Evolutionary conservation across 176 grass and related monocot genomes (phyloP).

Genomic region (Paspalum notatum): DNA sequence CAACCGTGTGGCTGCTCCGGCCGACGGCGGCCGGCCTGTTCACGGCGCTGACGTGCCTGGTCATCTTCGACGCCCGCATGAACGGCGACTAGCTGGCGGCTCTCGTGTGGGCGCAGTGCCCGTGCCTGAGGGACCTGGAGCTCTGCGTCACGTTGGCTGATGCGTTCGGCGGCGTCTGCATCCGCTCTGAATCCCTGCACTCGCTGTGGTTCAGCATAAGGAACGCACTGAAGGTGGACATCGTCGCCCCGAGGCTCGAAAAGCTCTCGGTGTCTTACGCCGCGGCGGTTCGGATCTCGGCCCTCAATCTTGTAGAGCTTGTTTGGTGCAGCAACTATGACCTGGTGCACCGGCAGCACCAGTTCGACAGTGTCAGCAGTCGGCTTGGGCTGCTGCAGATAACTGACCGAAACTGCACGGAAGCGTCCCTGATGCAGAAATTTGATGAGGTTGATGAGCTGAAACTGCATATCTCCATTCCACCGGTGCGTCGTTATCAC

Average conservation of each 20-base stretch:
- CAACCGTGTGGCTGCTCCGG: no score
- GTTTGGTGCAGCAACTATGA: background rate
- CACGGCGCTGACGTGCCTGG: no score
- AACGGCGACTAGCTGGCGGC: no score
- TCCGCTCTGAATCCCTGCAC: background rate
- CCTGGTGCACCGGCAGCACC: no score
- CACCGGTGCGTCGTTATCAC: background rate
- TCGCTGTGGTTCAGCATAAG: fast-evolving
- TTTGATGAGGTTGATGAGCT: background rate
- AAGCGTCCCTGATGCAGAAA: background rate
- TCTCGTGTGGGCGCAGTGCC: background rate
- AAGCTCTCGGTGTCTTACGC: background rate
- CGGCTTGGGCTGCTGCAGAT: background rate
- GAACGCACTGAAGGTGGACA: background rate
- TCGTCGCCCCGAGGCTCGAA: background rate
- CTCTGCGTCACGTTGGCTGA: background rate
- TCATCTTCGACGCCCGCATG: no score
- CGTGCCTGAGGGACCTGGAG: background rate
- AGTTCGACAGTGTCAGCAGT: background rate
- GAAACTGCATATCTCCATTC: background rate
- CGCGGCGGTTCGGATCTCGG: background rate
- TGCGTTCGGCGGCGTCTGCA: background rate
- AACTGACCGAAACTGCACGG: no score
- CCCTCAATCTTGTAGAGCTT: background rate
- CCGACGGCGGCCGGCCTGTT: no score